Evolutionary conservation across 2,329 filamentous ascomycete species (phyloP).

Genomic region (Alternaria solani): DNA sequence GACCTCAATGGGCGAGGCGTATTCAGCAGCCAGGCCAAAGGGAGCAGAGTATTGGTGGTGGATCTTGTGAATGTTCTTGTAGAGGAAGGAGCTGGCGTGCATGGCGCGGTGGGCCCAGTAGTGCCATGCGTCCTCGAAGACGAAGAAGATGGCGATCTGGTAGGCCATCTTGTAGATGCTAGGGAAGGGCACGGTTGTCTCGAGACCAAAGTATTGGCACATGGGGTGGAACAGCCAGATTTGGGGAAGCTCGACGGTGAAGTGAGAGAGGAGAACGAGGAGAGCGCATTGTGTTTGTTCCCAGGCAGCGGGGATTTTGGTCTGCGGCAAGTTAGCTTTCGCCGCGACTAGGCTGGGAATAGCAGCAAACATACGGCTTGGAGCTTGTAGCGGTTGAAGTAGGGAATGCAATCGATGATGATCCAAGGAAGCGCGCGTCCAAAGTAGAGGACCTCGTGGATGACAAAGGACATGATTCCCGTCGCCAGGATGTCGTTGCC

Average conservation of each 20-base stretch:
- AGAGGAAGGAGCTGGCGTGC: slow-evolving; percentile 87
- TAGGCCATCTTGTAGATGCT: slow-evolving; percentile 83
- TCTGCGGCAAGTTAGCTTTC: slow-evolving; percentile 51
- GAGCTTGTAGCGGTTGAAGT: slow-evolving; percentile 93
- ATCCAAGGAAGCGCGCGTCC: slow-evolving; percentile 91
- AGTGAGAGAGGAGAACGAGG: slow-evolving; percentile 92
- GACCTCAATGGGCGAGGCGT: slow-evolving; percentile 95
- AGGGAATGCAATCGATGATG: slow-evolving; percentile 86
- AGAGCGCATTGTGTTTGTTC: slow-evolving; percentile 96
- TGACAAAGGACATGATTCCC: slow-evolving; percentile 94
- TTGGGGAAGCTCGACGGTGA: slow-evolving; percentile 97
- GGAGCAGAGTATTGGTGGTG: slow-evolving; percentile 99
- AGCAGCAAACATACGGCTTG: slow-evolving; percentile 71
- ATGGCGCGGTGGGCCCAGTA: slow-evolving; percentile 95
- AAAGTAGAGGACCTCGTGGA: slow-evolving; percentile 96
- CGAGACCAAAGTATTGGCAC: slow-evolving; percentile 89
- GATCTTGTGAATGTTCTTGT: slow-evolving; percentile 98
- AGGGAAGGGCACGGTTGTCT: slow-evolving; percentile 89
- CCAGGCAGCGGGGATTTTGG: slow-evolving; percentile 88
- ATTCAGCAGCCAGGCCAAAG: slow-evolving; percentile 95
- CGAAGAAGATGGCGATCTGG: slow-evolving; percentile 93
- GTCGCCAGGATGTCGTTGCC: slow-evolving; percentile 97
- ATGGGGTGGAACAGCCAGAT: slow-evolving; percentile 99
- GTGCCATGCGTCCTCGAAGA: slow-evolving; percentile 97
- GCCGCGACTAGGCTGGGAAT: neutral